These are phyloP conservation scores for Trametes punicea DNA, from an alignment of 768 basidiomycete species.

Conservation along the genomic window DNA sequence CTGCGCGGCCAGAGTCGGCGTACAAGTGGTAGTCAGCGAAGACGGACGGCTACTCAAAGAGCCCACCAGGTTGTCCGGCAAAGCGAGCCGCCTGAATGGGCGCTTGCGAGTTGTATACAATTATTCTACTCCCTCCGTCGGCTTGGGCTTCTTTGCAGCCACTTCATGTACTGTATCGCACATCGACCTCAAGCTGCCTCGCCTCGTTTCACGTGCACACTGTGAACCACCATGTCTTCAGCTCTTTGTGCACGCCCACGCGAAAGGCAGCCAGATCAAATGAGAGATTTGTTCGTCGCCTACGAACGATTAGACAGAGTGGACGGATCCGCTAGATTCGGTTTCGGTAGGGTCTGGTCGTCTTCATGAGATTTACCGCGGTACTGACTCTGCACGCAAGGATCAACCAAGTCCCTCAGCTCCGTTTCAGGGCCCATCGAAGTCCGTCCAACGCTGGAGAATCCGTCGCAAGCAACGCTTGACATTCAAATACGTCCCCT, in stretches of 20 bases:
- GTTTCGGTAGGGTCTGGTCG: slow-evolving; percentile 47
- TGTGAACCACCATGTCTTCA: no score
- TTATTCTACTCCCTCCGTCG: no score
- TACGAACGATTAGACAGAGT: slow-evolving; percentile 66
- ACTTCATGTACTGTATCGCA: no score
- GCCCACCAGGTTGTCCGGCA: no score
- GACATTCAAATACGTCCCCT: slow-evolving; percentile 74
- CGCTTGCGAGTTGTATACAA: no score
- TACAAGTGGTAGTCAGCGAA: not conserved
- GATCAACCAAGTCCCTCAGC: slow-evolving; percentile 47
- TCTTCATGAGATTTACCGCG: slow-evolving; percentile 16
- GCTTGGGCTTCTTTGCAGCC: no score
- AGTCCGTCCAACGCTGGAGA: slow-evolving; percentile 64
- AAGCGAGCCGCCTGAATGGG: no score
- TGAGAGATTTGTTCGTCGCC: slow-evolving; percentile 40
- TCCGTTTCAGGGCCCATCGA: slow-evolving; percentile 83
- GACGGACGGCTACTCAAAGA: not conserved
- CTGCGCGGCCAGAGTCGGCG: not conserved
- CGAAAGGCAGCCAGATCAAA: slow-evolving; percentile 34
- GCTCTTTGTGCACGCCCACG: slow-evolving; percentile 27
- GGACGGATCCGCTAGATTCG: slow-evolving; percentile 75
- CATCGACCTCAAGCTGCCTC: no score
- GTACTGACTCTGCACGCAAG: slow-evolving; percentile 33
- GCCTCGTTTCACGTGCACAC: no score
- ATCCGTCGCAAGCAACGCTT: slow-evolving; percentile 68